Conservation (phyloP, 306 rosid species). For the Cicer bijugum region DNA sequence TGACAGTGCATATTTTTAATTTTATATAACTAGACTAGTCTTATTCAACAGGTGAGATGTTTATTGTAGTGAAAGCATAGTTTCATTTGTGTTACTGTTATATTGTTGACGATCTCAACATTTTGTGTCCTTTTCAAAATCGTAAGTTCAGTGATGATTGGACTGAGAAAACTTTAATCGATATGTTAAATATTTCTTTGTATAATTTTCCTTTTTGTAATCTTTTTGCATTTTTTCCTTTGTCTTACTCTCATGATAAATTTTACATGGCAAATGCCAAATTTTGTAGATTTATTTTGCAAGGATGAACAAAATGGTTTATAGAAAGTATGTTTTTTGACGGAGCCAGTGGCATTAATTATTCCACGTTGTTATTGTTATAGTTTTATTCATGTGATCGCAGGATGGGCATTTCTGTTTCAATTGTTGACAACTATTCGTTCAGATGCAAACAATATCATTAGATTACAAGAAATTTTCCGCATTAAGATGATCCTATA, state of each 20-base stretch:
- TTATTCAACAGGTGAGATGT: slow-evolving; percentile 19
- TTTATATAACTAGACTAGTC: background rate
- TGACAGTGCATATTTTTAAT: too few species aligned
- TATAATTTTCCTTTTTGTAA: slow-evolving; percentile 16
- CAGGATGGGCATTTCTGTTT: slow-evolving; percentile 16
- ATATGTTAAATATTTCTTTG: background rate
- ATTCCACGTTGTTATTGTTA: slow-evolving; percentile 3
- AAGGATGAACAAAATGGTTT: background rate
- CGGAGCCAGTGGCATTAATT: background rate
- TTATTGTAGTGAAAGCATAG: slow-evolving; percentile 17
- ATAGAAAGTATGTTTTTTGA: slow-evolving; percentile 2
- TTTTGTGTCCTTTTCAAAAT: slow-evolving; percentile 23
- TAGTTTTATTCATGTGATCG: slow-evolving; percentile 20
- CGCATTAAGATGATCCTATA: background rate
- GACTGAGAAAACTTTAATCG: background rate
- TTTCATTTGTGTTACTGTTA: slow-evolving; percentile 11
- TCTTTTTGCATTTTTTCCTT: slow-evolving; percentile 11
- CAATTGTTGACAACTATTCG: slow-evolving; percentile 25
- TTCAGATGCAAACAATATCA: slow-evolving; percentile 34
- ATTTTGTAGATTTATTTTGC: background rate
- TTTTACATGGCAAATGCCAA: background rate
- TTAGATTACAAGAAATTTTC: background rate
- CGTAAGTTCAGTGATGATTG: slow-evolving; percentile 2
- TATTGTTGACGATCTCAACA: slow-evolving; percentile 11
- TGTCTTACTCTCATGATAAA: background rate